These are phyloP conservation scores for Coemansia sp. DNA, from an alignment of 192 early-diverging fungal species.

Conservation along the genomic window DNA sequence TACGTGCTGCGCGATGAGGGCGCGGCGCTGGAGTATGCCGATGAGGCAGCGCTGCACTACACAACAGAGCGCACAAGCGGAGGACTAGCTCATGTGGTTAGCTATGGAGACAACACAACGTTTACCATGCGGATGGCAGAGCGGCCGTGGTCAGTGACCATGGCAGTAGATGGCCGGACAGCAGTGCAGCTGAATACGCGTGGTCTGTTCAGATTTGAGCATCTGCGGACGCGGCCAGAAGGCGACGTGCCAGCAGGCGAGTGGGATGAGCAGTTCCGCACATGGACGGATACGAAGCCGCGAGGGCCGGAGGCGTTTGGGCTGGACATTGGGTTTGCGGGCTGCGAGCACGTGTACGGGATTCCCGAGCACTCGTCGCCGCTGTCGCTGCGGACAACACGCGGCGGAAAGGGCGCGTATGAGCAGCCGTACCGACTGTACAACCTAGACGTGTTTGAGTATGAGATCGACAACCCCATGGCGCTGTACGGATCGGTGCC, in stretches of 20 bases:
- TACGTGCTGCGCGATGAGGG: conserved; percentile 56
- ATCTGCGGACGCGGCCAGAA: conserved; percentile 47
- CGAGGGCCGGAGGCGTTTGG: conserved; percentile 92
- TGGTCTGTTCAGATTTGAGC: conserved; percentile 83
- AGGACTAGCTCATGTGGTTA: conserved; percentile 19
- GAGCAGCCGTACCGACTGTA: conserved; percentile 93
- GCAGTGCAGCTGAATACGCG: conserved; percentile 78
- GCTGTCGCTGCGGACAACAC: conserved; percentile 86
- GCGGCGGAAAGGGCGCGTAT: conserved; percentile 72
- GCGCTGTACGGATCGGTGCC: conserved; percentile 95
- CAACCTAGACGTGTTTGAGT: conserved; percentile 98
- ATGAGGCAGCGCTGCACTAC: conserved; percentile 20
- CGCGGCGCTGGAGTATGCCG: conserved; percentile 19
- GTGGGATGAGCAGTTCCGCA: conserved; percentile 90
- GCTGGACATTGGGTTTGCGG: conserved; percentile 87
- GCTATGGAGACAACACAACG: conserved; percentile 16
- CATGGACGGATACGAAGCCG: conserved; percentile 90
- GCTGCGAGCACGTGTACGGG: conserved; percentile 87
- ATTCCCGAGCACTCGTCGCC: conserved; percentile 90
- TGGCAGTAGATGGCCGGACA: conserved; percentile 28
- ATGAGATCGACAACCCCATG: conserved; percentile 92
- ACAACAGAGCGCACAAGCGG: conserved; percentile 13
- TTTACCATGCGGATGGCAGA: conserved; percentile 43
- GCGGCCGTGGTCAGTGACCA: conserved; percentile 43
- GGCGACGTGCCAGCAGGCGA: conserved; percentile 54